Conservation (phyloP, 2,329 filamentous ascomycete species). For the Gnomoniopsis smithogilvyi region DNA sequence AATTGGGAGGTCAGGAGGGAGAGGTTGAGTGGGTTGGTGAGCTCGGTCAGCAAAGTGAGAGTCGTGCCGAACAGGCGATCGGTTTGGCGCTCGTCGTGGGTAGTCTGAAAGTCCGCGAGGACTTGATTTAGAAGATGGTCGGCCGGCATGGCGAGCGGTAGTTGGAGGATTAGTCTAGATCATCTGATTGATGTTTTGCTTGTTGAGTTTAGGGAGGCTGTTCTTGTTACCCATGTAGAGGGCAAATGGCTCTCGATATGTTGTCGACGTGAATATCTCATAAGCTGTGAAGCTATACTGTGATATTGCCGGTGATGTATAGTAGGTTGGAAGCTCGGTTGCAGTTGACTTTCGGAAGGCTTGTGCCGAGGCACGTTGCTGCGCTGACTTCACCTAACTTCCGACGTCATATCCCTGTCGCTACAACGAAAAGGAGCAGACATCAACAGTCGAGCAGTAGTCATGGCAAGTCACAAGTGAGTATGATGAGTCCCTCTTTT, state of each 20-base stretch:
- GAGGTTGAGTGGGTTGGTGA: constrained; percentile 74
- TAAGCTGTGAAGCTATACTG: too few relatives aligned
- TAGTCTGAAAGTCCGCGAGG: constrained; percentile 56
- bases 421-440: constrained; percentile 1
- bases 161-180: neutral
- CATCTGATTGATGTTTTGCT: neutral
- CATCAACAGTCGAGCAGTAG: neutral
- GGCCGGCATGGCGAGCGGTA: constrained; percentile 50
- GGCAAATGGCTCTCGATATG: neutral
- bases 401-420: neutral
- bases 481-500: too few relatives aligned
- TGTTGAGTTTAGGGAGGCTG: neutral
- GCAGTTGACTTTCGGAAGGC: constrained; percentile 3
- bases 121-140: constrained; percentile 66
- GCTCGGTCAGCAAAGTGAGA: constrained; percentile 62
- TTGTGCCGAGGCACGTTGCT: constrained; percentile 27
- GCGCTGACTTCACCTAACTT: constrained; percentile 1
- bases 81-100: constrained; percentile 47
- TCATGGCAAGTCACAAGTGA: constrained; percentile 8
- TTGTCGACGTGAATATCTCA: neutral
- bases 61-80: constrained; percentile 64
- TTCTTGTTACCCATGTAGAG: neutral
- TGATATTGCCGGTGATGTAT: too few relatives aligned
- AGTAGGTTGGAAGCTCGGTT: neutral
- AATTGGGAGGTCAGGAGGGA: constrained; percentile 70